Evolutionary conservation across 495 filamentous ascomycete genomes (phyloP).

Genomic region (Aspergillus ostianus): DNA sequence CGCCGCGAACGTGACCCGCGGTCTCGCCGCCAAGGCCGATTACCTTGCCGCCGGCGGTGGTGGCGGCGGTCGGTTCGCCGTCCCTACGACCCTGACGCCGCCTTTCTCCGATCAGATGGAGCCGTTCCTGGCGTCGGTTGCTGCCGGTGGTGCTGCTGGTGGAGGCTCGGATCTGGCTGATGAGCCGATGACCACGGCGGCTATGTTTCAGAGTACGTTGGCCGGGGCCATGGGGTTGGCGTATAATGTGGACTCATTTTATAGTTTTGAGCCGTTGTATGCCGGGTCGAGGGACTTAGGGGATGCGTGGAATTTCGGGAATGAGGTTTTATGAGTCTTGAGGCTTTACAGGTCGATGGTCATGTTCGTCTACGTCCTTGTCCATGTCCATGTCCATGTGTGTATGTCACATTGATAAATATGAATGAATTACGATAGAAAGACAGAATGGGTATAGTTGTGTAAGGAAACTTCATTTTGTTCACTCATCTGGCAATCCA

Average conservation of each 20-base stretch:
- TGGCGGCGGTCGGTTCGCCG: neutral
- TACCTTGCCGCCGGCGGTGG: constrained; percentile 4
- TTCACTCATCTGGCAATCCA: too few relatives aligned
- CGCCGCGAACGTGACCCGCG: constrained; percentile 40
- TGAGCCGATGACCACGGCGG: neutral
- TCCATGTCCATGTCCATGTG: too few relatives aligned
- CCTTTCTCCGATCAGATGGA: neutral
- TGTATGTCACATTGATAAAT: too few relatives aligned
- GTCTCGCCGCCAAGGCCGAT: constrained; percentile 30
- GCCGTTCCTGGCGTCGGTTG: neutral
- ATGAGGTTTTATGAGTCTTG: neutral
- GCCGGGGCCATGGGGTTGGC: constrained; percentile 1
- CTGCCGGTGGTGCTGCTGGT: neutral
- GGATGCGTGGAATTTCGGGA: neutral
- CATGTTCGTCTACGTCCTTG: too few relatives aligned
- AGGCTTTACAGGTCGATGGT: too few relatives aligned
- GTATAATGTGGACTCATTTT: neutral
- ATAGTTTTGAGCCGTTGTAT: neutral
- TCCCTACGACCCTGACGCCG: neutral
- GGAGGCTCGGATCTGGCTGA: neutral
- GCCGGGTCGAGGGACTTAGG: neutral
- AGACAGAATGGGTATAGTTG: too few relatives aligned
- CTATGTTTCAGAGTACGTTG: constrained; percentile 2
- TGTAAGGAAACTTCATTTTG: too few relatives aligned
- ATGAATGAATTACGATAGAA: too few relatives aligned